phyloP scores from a whole-genome alignment of 2,329 filamentous ascomycete genomes.

The Domatiomyces globalis region DNA sequence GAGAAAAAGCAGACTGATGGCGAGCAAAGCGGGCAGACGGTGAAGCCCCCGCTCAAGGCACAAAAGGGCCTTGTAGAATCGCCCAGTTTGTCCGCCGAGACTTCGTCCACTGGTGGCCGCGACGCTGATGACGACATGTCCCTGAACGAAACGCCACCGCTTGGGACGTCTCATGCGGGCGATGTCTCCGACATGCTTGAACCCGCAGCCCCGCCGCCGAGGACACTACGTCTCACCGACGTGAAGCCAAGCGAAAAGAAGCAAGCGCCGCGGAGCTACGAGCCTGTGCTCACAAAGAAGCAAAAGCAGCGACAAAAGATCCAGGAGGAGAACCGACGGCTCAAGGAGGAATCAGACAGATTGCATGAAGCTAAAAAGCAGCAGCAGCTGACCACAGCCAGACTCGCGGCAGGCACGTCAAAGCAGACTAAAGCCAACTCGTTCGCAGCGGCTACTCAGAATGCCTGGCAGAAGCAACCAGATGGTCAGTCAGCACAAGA shows the following conservation, averaged over 20 bases:
- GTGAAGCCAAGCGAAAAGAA: conserved; percentile 52
- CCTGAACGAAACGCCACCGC: conserved; percentile 49
- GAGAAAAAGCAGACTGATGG: conserved; percentile 20
- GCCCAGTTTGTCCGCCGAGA: conserved; percentile 38
- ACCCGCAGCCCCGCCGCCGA: conserved; percentile 50
- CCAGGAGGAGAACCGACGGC: conserved; percentile 62
- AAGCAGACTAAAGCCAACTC: conserved; percentile 59
- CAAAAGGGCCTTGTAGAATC: conserved; percentile 36
- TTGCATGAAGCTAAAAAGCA: conserved; percentile 63
- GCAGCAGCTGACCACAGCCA: conserved; percentile 67
- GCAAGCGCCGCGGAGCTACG: conserved; percentile 40
- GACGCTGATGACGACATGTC: conserved; percentile 66
- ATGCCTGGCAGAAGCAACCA: conserved; percentile 37
- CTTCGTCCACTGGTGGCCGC: conserved; percentile 59
- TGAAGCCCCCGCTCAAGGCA: conserved; percentile 22
- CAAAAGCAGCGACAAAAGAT: conserved; percentile 86
- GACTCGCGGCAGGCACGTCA: conserved; percentile 66
- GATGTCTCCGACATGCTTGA: conserved; percentile 91
- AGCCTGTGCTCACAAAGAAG: conserved; percentile 76
- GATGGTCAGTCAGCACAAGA: conserved; percentile 19
- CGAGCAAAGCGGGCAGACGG: conserved; percentile 26
- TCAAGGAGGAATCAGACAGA: conserved; percentile 63
- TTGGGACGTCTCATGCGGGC: conserved; percentile 41
- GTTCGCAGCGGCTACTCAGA: conserved; percentile 35
- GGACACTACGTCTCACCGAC: conserved; percentile 65